These are phyloP conservation scores for Wickerhamiella lipophila DNA, from an alignment of 805 yeast genomes.

Conservation along the genomic window DNA sequence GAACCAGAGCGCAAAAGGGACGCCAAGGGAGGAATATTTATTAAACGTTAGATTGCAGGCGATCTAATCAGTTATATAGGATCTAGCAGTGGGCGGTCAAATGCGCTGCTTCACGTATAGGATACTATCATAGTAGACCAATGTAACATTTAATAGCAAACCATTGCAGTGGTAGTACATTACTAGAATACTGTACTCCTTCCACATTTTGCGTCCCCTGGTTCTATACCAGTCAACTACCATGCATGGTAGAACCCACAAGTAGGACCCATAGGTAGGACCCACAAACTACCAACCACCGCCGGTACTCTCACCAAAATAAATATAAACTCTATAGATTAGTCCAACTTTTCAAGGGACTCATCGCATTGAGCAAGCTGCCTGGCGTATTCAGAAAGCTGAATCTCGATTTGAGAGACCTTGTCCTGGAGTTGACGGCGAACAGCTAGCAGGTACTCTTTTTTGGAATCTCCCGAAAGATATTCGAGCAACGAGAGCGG, in stretches of 20 bases:
- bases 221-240: too few species aligned
- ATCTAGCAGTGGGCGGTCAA: background rate
- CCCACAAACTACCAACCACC: too few species aligned
- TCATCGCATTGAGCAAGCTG: constrained; percentile 25
- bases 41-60: constrained; percentile 8
- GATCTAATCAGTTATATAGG: background rate
- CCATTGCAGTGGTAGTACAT: too few species aligned
- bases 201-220: too few species aligned
- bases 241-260: too few species aligned
- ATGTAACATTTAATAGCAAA: too few species aligned
- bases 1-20: constrained; percentile 1
- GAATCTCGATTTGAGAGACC: constrained; percentile 21
- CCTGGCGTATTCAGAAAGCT: constrained; percentile 22
- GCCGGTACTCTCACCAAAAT: too few species aligned
- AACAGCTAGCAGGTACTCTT: constrained; percentile 27
- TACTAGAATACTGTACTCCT: too few species aligned
- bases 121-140: too few species aligned
- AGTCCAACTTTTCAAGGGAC: constrained; percentile 2
- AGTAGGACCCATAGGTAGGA: too few species aligned
- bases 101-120: too few species aligned
- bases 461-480: constrained; percentile 23
- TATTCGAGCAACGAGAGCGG: constrained; percentile 23
- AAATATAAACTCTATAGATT: background rate
- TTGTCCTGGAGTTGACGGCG: constrained; percentile 28
- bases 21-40: constrained; percentile 3